Evolutionary conservation across 164 flowering plant species (phyloP).

Genomic region (Warburgia ugandensis): DNA sequence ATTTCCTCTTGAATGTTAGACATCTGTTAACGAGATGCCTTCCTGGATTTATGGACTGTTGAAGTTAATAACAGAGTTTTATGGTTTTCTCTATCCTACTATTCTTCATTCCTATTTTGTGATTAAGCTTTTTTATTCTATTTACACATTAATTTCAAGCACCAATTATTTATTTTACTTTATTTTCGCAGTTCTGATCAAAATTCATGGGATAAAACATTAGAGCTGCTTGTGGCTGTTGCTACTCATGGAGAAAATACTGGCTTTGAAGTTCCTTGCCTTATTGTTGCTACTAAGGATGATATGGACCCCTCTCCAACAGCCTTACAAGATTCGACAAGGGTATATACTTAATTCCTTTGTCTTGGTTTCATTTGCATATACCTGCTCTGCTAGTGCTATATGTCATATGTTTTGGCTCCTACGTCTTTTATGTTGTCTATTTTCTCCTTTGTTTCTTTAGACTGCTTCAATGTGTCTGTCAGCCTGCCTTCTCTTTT

Average conservation of each 20-base stretch:
- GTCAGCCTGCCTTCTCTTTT: no score
- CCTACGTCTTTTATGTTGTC: neutral
- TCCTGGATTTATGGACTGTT: no score
- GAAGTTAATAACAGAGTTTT: no score
- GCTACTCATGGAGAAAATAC: constrained; percentile 81
- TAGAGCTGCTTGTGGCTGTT: constrained; percentile 74
- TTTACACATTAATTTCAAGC: neutral
- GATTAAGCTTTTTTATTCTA: no score
- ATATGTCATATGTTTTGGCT: neutral
- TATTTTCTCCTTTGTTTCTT: no score
- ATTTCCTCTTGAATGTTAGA: no score
- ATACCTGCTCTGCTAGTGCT: no score
- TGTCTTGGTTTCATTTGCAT: neutral
- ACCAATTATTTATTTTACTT: neutral
- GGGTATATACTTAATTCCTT: constrained; percentile 30
- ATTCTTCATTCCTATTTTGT: no score
- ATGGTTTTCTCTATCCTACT: neutral
- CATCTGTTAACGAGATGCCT: no score
- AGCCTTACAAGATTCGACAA: constrained; percentile 66
- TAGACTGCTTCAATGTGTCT: no score
- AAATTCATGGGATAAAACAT: constrained; percentile 69
- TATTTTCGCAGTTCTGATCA: constrained; percentile 57
- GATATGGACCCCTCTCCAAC: constrained; percentile 69
- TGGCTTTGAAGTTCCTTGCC: constrained; percentile 87
- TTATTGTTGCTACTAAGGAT: constrained; percentile 85